Evolutionary conservation across 2,329 filamentous ascomycete genomes (phyloP), one percentile per base, ranked within the genome.

Genomic region (Calonectria multiphialidica): DNA sequence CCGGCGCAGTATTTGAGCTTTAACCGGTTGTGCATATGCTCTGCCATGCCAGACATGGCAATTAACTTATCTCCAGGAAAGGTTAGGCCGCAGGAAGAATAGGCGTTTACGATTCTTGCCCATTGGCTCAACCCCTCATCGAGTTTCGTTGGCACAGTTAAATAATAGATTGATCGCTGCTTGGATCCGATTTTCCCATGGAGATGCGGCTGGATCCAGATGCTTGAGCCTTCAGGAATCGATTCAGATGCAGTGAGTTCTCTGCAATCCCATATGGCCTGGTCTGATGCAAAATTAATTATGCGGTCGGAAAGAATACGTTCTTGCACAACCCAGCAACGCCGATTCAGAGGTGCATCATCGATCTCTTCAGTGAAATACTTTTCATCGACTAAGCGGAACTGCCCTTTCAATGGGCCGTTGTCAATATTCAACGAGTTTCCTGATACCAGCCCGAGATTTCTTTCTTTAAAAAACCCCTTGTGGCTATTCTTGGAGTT

Each of bases 241-340:
- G 53, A 59, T 25, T 59, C 53, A 2, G 4, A 16, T 25, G 53
- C 53, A 5, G 23, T n/a, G 44, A 53, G 16, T 68, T 72, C 69
- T 7, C 30, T 25, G 4, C 72, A 75, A 21, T 74, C 74, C 74
- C 74, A 75, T 4, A 74, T 53, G 16, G 71, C 63, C 37, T 75
- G 74, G 6, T 70, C 61, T 2, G 53, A 66, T 25, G 66, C 42
- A 28, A 74, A 75, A 6, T 75, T 72, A 13, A 72, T 59, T 40
- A 75, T 72, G 15, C 74, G 69, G 2, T 6, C 13, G 7, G 74
- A 74, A 4, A 75, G 33, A 5, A 72, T 49, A 1, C 74, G 72
- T 28, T 75, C 74, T 23, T 75, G 72, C 1, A 53, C 21, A 25
- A 75, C 74, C 74, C 74, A 75, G 7, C 44, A 63, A 13, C 72